phyloP scores from a whole-genome alignment of 2,329 filamentous ascomycete species.

The Hypocrella siamensis region DNA sequence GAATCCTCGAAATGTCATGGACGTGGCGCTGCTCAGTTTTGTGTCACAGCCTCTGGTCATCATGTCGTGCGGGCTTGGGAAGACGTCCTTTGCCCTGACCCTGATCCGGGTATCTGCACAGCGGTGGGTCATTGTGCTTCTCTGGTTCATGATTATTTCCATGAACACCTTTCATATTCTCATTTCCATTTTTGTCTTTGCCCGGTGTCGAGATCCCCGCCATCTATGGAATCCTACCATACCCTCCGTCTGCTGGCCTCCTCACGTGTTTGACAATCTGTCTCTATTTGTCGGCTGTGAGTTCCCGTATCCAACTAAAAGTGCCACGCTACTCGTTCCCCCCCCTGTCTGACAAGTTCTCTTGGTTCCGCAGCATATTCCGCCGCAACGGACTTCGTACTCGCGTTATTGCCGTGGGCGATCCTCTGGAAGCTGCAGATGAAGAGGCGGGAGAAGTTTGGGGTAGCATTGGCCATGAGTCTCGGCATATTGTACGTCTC shows the following conservation, averaged over 20 bases:
- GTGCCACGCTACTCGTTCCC: neutral
- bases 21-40: constrained; percentile 4
- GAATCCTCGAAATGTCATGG: constrained; percentile 1
- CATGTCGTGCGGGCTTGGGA: constrained; percentile 5
- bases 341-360: neutral
- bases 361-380: constrained; percentile 1
- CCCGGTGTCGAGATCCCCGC: constrained; percentile 3
- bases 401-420: constrained; percentile 3
- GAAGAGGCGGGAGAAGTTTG: constrained; percentile 4
- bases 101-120: constrained; percentile 4
- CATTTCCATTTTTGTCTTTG: constrained; percentile 4
- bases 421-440: constrained; percentile 5
- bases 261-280: constrained; percentile 1
- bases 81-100: constrained; percentile 4
- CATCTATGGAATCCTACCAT: constrained; percentile 3
- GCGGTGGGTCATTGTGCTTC: constrained; percentile 2
- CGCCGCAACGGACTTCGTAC: constrained; percentile 3
- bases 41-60: constrained; percentile 4
- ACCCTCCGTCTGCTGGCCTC: constrained; percentile 2
- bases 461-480: constrained; percentile 4
- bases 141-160: constrained; percentile 4
- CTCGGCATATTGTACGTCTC: constrained; percentile 4
- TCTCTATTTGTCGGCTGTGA: constrained; percentile 4
- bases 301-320: too few species aligned
- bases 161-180: constrained; percentile 3